Base-by-base conservation (phyloP, 768 basidiomycete species). In the Rhodotorula graminis region DNA sequence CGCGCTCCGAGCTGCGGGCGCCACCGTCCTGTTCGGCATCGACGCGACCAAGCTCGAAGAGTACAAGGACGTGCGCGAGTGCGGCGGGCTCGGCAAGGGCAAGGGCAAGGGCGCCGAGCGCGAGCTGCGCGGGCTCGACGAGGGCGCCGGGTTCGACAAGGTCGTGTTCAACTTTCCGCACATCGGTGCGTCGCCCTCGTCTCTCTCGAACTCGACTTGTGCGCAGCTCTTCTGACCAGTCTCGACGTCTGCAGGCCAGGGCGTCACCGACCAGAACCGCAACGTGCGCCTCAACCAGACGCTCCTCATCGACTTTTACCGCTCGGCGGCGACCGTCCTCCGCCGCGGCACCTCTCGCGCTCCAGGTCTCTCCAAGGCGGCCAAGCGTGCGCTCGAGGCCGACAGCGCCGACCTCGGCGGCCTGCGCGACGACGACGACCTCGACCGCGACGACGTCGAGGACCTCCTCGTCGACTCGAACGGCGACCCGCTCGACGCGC, bases 121-220 rank as follows among this genome's bases (percentile, higher is more conserved):
- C 16, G 64, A 37, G 56, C 29, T 46, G 29, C 52, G 33, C 16
- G 60, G 55, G 56, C 64, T 29, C 23, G 77, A 42, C 5, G 52
- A 64, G 27, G 58, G 58, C 21, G 37, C 56, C 42, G 85, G 82
- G 66, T 90, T 89, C 86, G 89, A 92, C 81, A 86, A 86, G 72
- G 85, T 97, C 68, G 87, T 91, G 14, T 97, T 92, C 89, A 96
- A 98, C 80, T 98, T 97, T 80, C 95, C 95, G 70, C 95, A 98
- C 82, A 90, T 90, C 78, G 94, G 94, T 91, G 78, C 74, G 87
- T 78, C 21, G 67, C n/a, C 15, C 42, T 44, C 42, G 42, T 33
- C 37, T 33, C 61, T 68, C 42, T 53, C 9, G 37, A 4, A 37
- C 37, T 37, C 5, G 37, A 37, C 37, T 27, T 42, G 10, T n/a